Evolutionary conservation across 2,329 filamentous ascomycete genomes (phyloP), one percentile per base, ranked within the genome.

Genomic region (Tolypocladium pustulatum): DNA sequence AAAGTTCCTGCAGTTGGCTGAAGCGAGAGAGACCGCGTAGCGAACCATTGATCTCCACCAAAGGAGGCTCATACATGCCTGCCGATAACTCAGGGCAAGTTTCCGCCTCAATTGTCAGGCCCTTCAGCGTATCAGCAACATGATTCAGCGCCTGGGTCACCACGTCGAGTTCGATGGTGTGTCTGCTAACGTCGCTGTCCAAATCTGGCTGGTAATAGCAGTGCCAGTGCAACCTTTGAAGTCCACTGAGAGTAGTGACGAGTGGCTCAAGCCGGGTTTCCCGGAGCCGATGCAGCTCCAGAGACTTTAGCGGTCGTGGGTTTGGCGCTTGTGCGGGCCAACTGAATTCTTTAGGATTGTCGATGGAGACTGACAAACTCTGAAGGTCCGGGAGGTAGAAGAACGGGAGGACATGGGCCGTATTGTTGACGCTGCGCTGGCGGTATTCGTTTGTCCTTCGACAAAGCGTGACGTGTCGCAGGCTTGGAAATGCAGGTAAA

Each of bases 381-480:
- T 38, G 7, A 17, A 64, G 12, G 0, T 34, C 40, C 1, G 58
- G 59, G 15, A 64, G 40, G 46, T 64, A 63, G 30, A 63, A 61
- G 1, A 57, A 37, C 0, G 58, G 55, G 4, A 63, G 56, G 1
- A 55, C 52, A 9, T 61, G 56, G 30, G 46, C 17, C 0, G 60
- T 34, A 22, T 65, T 64, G n/a, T 52, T 49, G 3, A 41, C 38
- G 2, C 58, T 4, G 1, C 22, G 36, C 1, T 56, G 38, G 0
- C 30, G 2, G 6, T 46, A n/a, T 22, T 3, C 13, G 1, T 53
- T 20, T 3, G 25, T 1, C 22, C 37, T 43, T 6, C n/a, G 32
- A 12, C 43, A 40, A 6, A 64, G 20, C 5, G 49, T 54, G 1
- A 62, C 27, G 2, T 38, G 5, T 7, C 20, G 36, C 20, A 64